Conservation (phyloP, 1,284 basidiomycete genomes). For the Ceratobasidium sp. region DNA sequence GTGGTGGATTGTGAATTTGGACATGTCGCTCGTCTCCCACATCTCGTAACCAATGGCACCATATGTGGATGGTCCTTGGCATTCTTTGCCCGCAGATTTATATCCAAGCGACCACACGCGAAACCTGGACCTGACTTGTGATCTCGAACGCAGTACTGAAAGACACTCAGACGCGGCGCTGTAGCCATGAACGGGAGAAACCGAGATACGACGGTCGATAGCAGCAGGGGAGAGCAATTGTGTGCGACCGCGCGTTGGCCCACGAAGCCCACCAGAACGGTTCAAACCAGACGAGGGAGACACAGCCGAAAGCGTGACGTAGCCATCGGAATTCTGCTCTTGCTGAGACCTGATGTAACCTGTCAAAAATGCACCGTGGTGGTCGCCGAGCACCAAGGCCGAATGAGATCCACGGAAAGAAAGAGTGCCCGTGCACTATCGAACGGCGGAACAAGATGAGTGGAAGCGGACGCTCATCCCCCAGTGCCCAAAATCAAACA, state of each 20-base stretch:
- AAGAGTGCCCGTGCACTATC: slow-evolving; percentile 64
- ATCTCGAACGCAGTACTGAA: slow-evolving; percentile 47
- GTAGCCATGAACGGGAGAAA: slow-evolving; percentile 15
- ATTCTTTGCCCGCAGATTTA: slow-evolving; percentile 30
- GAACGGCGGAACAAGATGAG: slow-evolving; percentile 73
- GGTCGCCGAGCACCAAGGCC: slow-evolving; percentile 65
- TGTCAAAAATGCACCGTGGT: slow-evolving; percentile 54
- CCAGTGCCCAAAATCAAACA: slow-evolving; percentile 62
- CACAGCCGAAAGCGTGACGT: slow-evolving; percentile 18
- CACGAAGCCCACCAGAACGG: slow-evolving; percentile 18
- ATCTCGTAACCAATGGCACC: slow-evolving; percentile 42
- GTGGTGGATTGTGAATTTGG: slow-evolving; percentile 35
- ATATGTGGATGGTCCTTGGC: slow-evolving; percentile 21
- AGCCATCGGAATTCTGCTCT: slow-evolving; percentile 21
- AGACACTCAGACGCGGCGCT: slow-evolving; percentile 11
- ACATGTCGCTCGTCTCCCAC: slow-evolving; percentile 39
- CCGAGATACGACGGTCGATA: slow-evolving; percentile 3
- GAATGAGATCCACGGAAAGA: slow-evolving; percentile 65
- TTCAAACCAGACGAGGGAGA: slow-evolving; percentile 17
- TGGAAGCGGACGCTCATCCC: slow-evolving; percentile 70
- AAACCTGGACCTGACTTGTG: slow-evolving; percentile 55
- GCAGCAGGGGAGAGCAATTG: slow-evolving; percentile 23
- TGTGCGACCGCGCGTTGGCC: slow-evolving; percentile 18
- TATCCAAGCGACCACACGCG: slow-evolving; percentile 51
- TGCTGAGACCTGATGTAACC: slow-evolving; percentile 21